Evolutionary conservation across 1,139 yeast species (phyloP).

Genomic region (Taphrina betulina): DNA sequence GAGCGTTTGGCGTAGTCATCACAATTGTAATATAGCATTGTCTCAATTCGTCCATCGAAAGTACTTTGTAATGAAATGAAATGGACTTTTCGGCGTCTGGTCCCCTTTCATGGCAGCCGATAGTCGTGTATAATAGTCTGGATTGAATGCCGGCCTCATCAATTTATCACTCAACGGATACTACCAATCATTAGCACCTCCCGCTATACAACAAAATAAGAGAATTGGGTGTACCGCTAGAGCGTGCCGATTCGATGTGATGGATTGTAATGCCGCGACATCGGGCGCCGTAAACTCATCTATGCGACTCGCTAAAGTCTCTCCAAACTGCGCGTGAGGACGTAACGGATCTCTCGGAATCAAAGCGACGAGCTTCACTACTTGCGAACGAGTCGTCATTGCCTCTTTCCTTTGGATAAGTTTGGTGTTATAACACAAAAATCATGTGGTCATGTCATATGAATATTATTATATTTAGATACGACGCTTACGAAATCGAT

Average conservation of each 20-base stretch:
- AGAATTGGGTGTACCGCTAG: too few relatives aligned
- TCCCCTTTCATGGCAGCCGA: constrained; percentile 21
- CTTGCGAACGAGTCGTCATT: constrained; percentile 25
- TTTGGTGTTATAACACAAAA: too few relatives aligned
- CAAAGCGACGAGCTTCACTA: constrained; percentile 13
- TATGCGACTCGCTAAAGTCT: constrained; percentile 7
- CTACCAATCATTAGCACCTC: background rate
- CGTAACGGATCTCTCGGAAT: constrained; percentile 23
- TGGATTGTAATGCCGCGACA: constrained; percentile 16
- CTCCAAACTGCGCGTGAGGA: constrained; percentile 26
- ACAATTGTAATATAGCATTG: too few relatives aligned
- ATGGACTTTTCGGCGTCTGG: constrained; percentile 22
- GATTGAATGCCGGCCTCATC: constrained; percentile 32
- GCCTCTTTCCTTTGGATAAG: background rate
- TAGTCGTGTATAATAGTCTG: constrained; percentile 16
- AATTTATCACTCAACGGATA: constrained; percentile 23
- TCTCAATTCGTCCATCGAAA: constrained; percentile 27
- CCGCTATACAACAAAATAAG: too few relatives aligned
- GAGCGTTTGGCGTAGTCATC: too few relatives aligned
- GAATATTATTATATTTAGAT: too few relatives aligned
- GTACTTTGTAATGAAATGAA: constrained; percentile 31
- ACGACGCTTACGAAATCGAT: too few relatives aligned
- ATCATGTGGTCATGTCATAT: too few relatives aligned
- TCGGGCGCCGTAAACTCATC: constrained; percentile 21
- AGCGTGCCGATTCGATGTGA: constrained; percentile 14